A percentile compares a stretch with the other conserved stretches of the same genome.
Evolutionary conservation across 2,329 filamentous ascomycete species (phyloP).

Genomic region (Phoma sp.): DNA sequence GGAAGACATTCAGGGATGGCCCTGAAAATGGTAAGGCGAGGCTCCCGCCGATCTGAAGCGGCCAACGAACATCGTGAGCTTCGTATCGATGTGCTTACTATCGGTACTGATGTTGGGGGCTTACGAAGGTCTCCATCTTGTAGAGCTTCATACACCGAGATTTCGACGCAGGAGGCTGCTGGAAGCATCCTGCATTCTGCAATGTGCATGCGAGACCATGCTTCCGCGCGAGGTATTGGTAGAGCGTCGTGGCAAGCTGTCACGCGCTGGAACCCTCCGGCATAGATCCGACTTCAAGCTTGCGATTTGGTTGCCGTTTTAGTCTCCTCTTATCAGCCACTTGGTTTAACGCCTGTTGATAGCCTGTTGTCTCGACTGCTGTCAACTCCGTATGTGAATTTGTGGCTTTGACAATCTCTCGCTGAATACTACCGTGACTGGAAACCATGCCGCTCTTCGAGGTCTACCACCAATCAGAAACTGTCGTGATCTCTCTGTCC

Average conservation of each 20-base stretch:
- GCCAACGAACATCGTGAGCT: conserved; percentile 4
- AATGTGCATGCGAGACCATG: background rate
- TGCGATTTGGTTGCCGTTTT: background rate
- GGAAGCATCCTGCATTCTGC: background rate
- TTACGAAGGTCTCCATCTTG: too few relatives aligned
- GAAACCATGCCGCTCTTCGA: background rate
- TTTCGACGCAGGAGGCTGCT: too few relatives aligned
- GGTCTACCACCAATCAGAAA: background rate
- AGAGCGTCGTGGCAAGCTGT: conserved; percentile 1
- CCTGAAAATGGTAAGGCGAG: background rate
- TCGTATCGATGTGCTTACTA: background rate
- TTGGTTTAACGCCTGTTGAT: background rate
- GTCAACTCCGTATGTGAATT: background rate
- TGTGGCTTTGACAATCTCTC: background rate
- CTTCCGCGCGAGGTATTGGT: too few relatives aligned
- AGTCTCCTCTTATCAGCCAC: background rate
- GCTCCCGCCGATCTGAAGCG: background rate
- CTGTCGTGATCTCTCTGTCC: too few relatives aligned
- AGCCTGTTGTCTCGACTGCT: too few relatives aligned
- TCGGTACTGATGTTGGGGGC: background rate
- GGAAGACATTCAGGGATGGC: background rate
- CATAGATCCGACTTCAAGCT: background rate
- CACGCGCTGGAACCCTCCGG: conserved; percentile 1
- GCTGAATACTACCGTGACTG: background rate
- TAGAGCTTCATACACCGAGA: too few relatives aligned